Evolutionary conservation across 106 monocot genomes (phyloP).

Genomic region (Posidonia australis): DNA sequence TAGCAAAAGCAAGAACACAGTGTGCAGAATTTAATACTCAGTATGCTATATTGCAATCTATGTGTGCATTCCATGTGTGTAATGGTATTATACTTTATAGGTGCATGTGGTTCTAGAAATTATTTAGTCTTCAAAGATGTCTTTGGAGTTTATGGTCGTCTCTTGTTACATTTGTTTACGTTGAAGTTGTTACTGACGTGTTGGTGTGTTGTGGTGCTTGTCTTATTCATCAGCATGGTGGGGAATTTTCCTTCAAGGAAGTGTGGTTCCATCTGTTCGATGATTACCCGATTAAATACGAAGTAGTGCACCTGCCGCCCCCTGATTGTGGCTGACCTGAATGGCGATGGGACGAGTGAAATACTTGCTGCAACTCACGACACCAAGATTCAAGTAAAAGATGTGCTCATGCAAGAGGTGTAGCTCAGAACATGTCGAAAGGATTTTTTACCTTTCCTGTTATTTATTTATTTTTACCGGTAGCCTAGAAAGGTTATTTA

Average conservation of each 20-base stretch:
- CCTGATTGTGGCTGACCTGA: slow-evolving; percentile 83
- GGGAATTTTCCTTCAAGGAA: slow-evolving; percentile 88
- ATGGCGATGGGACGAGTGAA: slow-evolving; percentile 87
- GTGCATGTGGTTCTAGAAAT: too few relatives aligned
- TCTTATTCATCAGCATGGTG: slow-evolving; percentile 51
- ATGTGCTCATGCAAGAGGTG: background rate
- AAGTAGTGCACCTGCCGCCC: slow-evolving; percentile 85
- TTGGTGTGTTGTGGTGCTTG: background rate
- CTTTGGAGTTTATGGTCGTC: background rate
- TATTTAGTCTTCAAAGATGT: background rate
- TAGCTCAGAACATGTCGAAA: too few relatives aligned
- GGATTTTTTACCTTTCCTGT: too few relatives aligned
- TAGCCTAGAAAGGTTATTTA: too few relatives aligned
- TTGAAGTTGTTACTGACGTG: background rate
- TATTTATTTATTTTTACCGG: too few relatives aligned
- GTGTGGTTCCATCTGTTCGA: slow-evolving; percentile 88
- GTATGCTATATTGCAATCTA: too few relatives aligned
- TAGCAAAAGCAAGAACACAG: too few relatives aligned
- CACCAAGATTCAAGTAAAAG: slow-evolving; percentile 85
- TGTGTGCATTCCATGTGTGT: too few relatives aligned
- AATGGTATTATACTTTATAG: too few relatives aligned
- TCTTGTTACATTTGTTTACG: background rate
- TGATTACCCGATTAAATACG: slow-evolving; percentile 78
- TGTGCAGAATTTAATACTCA: too few relatives aligned
- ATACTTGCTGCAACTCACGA: slow-evolving; percentile 85